These are phyloP conservation scores for Cladosporium phlei DNA, from an alignment of 2,329 filamentous ascomycete species.

Conservation along the genomic window DNA sequence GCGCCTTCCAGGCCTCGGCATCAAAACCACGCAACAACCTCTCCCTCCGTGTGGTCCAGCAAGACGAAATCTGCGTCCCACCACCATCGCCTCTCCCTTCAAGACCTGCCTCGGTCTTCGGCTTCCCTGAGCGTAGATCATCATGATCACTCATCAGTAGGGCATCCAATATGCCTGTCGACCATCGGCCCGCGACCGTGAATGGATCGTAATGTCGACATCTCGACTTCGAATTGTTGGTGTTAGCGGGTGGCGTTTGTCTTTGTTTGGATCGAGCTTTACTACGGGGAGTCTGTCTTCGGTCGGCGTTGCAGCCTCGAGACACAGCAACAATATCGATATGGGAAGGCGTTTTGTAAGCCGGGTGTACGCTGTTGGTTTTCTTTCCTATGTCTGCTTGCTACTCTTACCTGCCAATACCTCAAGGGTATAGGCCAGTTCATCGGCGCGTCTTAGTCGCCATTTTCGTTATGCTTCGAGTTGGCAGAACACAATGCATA, in stretches of 20 bases:
- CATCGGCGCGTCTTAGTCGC: no score
- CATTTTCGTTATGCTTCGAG: no score
- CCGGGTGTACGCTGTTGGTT: background rate
- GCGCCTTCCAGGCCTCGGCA: constrained; percentile 31
- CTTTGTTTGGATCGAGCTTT: background rate
- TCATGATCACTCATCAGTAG: background rate
- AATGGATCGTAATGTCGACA: background rate
- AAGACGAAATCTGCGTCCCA: constrained; percentile 27
- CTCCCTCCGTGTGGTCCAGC: constrained; percentile 25
- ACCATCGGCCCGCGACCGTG: background rate
- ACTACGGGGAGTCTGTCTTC: no score
- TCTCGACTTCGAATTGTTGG: constrained; percentile 1
- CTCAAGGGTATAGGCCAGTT: no score
- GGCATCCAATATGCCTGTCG: background rate
- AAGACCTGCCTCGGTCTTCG: constrained; percentile 26
- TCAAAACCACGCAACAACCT: constrained; percentile 30
- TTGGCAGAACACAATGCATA: no score
- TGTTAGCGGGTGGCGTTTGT: constrained; percentile 8
- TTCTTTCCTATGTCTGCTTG: background rate
- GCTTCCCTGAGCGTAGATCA: constrained; percentile 12
- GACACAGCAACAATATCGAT: background rate
- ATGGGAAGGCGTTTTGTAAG: background rate
- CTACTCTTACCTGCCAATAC: no score
- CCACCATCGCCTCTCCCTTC: constrained; percentile 29
- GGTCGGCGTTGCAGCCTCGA: background rate